Evolutionary conservation across 345 rosid species (phyloP).

Genomic region (Pugionium dolabratum): DNA sequence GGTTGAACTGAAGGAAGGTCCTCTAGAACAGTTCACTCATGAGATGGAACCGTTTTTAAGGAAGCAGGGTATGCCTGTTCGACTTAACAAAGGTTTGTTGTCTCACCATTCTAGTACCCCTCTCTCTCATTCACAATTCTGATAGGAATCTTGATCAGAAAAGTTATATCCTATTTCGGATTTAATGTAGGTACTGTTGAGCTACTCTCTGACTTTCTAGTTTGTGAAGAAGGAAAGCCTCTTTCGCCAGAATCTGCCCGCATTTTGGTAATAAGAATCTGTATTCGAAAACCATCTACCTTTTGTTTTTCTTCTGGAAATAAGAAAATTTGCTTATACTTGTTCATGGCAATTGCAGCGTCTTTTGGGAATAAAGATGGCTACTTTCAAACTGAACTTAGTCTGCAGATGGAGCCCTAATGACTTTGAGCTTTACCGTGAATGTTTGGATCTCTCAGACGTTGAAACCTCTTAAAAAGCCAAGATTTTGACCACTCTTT

Average conservation of each 20-base stretch:
- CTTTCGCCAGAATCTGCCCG: conserved; percentile 90
- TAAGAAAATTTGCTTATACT: neutral
- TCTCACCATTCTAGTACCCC: conserved; percentile 1
- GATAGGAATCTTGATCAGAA: neutral
- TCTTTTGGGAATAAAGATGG: conserved; percentile 84
- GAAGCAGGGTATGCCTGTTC: conserved; percentile 95
- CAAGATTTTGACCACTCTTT: conserved; percentile 28
- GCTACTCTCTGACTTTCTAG: conserved; percentile 80
- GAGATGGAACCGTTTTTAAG: conserved; percentile 98
- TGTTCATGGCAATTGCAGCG: conserved; percentile 57
- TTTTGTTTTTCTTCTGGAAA: neutral
- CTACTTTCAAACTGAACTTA: conserved; percentile 79
- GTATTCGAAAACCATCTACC: neutral
- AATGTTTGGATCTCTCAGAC: conserved; percentile 76
- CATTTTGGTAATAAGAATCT: conserved; percentile 62
- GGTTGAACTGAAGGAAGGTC: conserved; percentile 90
- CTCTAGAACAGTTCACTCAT: conserved; percentile 86
- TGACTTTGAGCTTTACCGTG: conserved; percentile 72
- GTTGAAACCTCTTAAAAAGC: conserved; percentile 64
- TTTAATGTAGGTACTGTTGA: conserved; percentile 74
- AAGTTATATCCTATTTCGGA: neutral
- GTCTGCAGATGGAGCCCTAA: conserved; percentile 76
- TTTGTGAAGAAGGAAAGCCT: conserved; percentile 90
- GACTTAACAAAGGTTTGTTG: conserved; percentile 75
- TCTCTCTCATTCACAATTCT: neutral